phyloP scores from a whole-genome alignment of 768 basidiomycete genomes.

The Leucosporidium creatinivorum region DNA sequence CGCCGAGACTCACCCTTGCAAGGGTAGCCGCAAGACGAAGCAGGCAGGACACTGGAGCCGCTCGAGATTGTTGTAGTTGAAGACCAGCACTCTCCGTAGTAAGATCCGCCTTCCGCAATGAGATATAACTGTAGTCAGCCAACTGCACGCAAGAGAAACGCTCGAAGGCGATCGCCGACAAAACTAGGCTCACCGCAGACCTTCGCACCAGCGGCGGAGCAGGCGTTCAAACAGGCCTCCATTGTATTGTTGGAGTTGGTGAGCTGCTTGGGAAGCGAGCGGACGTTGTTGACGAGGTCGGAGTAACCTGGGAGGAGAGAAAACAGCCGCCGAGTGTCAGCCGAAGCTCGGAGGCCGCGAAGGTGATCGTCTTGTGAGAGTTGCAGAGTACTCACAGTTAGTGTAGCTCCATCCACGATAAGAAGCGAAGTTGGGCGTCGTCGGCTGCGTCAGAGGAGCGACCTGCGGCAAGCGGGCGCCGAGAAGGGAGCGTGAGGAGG shows the following conservation, averaged over 20 bases:
- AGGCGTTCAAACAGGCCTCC: conserved; percentile 14
- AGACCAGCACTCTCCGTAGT: conserved; percentile 4
- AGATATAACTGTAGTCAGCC: neutral
- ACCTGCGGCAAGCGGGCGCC: neutral
- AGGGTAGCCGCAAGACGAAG: conserved; percentile 2
- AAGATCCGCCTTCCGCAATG: neutral
- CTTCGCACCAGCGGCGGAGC: neutral
- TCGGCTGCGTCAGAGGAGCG: neutral
- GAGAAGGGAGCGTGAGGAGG: neutral
- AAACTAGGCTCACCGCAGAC: neutral
- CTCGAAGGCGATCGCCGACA: neutral
- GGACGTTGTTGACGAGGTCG: conserved; percentile 16
- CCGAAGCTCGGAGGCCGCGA: too few relatives aligned
- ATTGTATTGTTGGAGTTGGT: conserved; percentile 5
- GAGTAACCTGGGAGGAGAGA: conserved; percentile 4
- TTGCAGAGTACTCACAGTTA: neutral
- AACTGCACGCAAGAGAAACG: too few relatives aligned
- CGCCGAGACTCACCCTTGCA: conserved; percentile 18
- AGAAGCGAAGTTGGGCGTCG: neutral
- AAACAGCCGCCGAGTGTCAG: too few relatives aligned
- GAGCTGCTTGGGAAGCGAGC: neutral
- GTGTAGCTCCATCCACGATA: conserved; percentile 12
- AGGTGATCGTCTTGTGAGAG: too few relatives aligned
- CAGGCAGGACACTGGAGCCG: neutral
- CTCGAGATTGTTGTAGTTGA: conserved; percentile 2